Evolutionary conservation across 768 basidiomycete genomes (phyloP).

Genomic region (Lyophyllum decastes): DNA sequence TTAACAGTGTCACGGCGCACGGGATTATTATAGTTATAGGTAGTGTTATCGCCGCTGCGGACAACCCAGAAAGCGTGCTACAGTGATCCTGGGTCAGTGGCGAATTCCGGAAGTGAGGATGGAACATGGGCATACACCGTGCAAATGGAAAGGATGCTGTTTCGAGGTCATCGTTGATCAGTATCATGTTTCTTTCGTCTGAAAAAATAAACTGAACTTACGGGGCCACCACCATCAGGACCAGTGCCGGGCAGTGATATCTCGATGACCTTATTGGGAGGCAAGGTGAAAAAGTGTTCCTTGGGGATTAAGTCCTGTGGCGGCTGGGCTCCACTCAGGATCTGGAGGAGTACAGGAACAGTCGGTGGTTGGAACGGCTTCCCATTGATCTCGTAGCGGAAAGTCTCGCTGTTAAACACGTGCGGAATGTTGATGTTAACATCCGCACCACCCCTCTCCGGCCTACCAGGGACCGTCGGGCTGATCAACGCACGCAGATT

Average conservation of each 20-base stretch:
- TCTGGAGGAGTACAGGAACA: slow-evolving; percentile 45
- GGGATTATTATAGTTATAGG: slow-evolving; percentile 48
- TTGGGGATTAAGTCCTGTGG: slow-evolving; percentile 34
- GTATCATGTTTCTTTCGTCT: not conserved
- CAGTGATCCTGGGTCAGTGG: not conserved
- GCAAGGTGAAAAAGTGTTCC: slow-evolving; percentile 38
- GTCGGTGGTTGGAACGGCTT: slow-evolving; percentile 30
- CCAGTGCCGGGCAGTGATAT: slow-evolving; percentile 36
- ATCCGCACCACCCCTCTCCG: not conserved
- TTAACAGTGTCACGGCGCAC: slow-evolving; percentile 39
- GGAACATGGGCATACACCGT: not conserved
- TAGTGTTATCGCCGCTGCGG: slow-evolving; percentile 34
- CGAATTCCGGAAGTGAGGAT: not conserved
- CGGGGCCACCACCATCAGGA: not conserved
- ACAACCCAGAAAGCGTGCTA: slow-evolving; percentile 38
- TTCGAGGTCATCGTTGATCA: not conserved
- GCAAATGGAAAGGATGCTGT: not conserved
- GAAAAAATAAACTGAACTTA: not conserved
- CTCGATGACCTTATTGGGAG: slow-evolving; percentile 45
- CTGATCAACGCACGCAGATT: slow-evolving; percentile 2
- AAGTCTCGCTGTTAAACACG: not conserved
- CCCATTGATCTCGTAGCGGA: slow-evolving; percentile 26
- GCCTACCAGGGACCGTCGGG: slow-evolving; percentile 11
- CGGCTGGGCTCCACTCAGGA: slow-evolving; percentile 31
- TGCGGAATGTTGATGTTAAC: not conserved